These are phyloP conservation scores for Patellifolia procumbens DNA, from an alignment of 179 eudicot species.

Conservation along the genomic window DNA sequence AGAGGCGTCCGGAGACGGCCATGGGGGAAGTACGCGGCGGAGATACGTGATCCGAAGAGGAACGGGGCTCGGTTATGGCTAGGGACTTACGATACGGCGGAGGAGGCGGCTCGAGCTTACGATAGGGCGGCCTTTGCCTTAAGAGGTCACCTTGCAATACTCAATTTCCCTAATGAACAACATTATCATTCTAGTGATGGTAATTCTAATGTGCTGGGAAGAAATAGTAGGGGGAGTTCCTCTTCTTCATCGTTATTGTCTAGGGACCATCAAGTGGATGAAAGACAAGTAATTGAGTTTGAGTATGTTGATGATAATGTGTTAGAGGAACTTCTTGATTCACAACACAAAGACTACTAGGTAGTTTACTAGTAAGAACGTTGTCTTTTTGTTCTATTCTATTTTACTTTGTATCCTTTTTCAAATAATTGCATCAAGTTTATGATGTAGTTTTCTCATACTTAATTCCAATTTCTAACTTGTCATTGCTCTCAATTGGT, in stretches of 20 bases:
- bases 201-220: conserved; percentile 11
- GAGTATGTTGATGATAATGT: conserved; percentile 64
- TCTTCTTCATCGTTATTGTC: neutral
- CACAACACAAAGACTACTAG: conserved; percentile 18
- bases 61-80: conserved; percentile 53
- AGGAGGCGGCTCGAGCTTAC: conserved; percentile 57
- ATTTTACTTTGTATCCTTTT: no score
- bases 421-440: no score
- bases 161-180: conserved; percentile 53
- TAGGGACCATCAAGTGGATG: conserved; percentile 7
- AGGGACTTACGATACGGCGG: conserved; percentile 51
- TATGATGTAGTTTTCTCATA: no score
- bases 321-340: conserved; percentile 64
- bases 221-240: neutral
- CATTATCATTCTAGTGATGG: conserved; percentile 26
- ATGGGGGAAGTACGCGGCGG: conserved; percentile 59
- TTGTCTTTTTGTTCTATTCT: no score
- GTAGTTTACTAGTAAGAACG: no score
- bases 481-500: no score
- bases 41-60: conserved; percentile 50
- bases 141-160: conserved; percentile 49
- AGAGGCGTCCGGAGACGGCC: conserved; percentile 50
- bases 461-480: no score
- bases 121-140: conserved; percentile 46
- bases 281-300: conserved; percentile 51